Percentiles rank a stretch among this genome's conserved stretches.
Evolutionary conservation across 2,329 filamentous ascomycete species (phyloP).

Genomic region (Talaromyces sp.): DNA sequence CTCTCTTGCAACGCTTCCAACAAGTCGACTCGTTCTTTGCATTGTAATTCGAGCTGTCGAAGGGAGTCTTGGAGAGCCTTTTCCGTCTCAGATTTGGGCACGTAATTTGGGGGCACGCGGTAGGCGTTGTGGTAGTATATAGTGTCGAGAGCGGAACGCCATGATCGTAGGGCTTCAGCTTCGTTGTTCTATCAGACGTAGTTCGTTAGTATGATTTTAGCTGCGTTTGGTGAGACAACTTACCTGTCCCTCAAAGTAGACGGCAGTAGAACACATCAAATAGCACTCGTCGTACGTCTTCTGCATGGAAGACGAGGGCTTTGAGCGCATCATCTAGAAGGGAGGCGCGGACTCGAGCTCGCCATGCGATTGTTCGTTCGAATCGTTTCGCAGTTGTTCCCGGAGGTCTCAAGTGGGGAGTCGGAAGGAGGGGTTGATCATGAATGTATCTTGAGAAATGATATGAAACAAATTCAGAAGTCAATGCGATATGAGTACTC

Average conservation of each 20-base stretch:
- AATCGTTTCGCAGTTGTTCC: neutral
- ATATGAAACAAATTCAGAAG: too few relatives aligned
- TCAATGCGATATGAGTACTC: neutral
- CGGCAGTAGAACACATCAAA: slow-evolving; percentile 87
- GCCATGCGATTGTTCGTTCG: slow-evolving; percentile 22
- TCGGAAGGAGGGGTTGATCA: neutral
- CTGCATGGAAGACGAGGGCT: slow-evolving; percentile 72
- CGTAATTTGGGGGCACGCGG: slow-evolving; percentile 65
- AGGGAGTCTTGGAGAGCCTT: slow-evolving; percentile 77
- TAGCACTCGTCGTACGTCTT: slow-evolving; percentile 98
- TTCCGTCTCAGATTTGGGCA: slow-evolving; percentile 76
- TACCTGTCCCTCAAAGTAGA: slow-evolving; percentile 94
- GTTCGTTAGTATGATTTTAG: neutral
- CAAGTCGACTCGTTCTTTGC: slow-evolving; percentile 87
- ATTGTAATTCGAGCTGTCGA: slow-evolving; percentile 79
- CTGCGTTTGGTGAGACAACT: slow-evolving; percentile 17
- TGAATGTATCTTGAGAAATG: neutral
- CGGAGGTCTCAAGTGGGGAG: neutral
- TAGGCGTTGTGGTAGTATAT: slow-evolving; percentile 84
- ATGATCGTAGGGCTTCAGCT: slow-evolving; percentile 82
- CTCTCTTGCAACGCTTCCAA: slow-evolving; percentile 74
- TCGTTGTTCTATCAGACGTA: slow-evolving; percentile 71
- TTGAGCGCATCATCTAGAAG: slow-evolving; percentile 50
- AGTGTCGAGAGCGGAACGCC: slow-evolving; percentile 81
- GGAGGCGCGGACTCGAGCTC: slow-evolving; percentile 21